A percentile compares a stretch with the other conserved stretches of the same genome.
phyloP scores from a whole-genome alignment of 345 rosid genomes.

The Citrus sp. region DNA sequence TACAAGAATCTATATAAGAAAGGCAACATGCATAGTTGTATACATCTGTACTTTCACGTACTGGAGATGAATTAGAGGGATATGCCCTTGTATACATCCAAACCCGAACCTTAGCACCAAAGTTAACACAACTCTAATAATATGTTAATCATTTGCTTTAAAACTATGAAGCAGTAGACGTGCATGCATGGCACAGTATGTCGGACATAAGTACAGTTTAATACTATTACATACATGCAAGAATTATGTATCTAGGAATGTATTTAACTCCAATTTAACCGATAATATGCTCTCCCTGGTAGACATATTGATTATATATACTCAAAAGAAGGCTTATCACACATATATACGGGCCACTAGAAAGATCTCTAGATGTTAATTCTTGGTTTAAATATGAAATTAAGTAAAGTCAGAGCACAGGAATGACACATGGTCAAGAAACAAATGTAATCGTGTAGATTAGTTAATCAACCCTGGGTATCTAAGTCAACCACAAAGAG shows the following conservation, averaged over 20 bases:
- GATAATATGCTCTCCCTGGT: background rate
- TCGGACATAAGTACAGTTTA: background rate
- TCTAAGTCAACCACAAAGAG: background rate
- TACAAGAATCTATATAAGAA: background rate
- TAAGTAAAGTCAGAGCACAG: background rate
- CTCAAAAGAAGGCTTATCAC: background rate
- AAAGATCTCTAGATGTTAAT: background rate
- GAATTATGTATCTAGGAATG: background rate
- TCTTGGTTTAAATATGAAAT: background rate
- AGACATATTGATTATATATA: background rate
- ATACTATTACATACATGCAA: background rate
- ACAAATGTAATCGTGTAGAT: background rate
- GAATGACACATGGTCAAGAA: background rate
- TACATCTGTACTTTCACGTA: background rate
- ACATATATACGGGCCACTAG: background rate
- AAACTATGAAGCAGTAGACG: background rate
- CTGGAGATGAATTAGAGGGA: background rate
- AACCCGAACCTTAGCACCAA: background rate
- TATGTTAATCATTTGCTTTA: background rate
- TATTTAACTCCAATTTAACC: background rate
- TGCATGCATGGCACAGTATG: background rate
- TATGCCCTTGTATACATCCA: background rate
- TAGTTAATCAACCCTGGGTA: background rate
- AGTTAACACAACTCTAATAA: background rate
- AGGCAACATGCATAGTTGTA: slow-evolving; percentile 1